A percentile compares a stretch with the other conserved stretches of the same genome.
phyloP scores from a whole-genome alignment of 306 rosid species.

The Abrus precatorius region DNA sequence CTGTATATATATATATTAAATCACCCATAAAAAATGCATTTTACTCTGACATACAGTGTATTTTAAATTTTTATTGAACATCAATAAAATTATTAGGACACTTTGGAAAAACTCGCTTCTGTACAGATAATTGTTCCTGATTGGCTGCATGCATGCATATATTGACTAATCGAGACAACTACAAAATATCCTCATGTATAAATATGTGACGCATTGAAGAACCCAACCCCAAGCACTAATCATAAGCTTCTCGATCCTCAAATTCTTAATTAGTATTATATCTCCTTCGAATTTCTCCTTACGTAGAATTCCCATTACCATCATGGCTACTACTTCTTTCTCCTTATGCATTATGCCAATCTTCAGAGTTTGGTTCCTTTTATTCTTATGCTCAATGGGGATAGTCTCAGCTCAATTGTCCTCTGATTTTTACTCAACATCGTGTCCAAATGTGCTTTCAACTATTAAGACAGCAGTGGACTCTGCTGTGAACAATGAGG shows the following conservation, averaged over 20 bases:
- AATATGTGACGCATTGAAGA: neutral
- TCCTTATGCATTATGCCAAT: neutral
- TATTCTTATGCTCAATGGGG: slow-evolving; percentile 34
- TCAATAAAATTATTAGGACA: neutral
- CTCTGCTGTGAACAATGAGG: slow-evolving; percentile 57
- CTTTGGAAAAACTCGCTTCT: neutral
- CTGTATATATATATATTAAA: neutral
- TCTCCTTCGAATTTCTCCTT: neutral
- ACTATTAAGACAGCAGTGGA: slow-evolving; percentile 55
- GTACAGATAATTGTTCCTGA: neutral
- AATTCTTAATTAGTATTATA: neutral
- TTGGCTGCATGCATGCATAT: slow-evolving; percentile 3
- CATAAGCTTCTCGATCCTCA: neutral
- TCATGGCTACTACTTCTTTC: neutral
- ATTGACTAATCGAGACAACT: slow-evolving; percentile 16
- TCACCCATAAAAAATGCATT: neutral
- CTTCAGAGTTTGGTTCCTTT: neutral
- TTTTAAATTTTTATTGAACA: neutral
- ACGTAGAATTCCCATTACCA: neutral
- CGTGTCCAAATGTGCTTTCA: slow-evolving; percentile 64
- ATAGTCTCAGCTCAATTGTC: slow-evolving; percentile 59
- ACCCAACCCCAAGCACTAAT: neutral
- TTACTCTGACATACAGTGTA: neutral
- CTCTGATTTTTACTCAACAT: slow-evolving; percentile 56
- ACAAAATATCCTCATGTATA: neutral